Evolutionary conservation across 2,329 filamentous ascomycete genomes (phyloP).

Genomic region (Diaporthe citri): DNA sequence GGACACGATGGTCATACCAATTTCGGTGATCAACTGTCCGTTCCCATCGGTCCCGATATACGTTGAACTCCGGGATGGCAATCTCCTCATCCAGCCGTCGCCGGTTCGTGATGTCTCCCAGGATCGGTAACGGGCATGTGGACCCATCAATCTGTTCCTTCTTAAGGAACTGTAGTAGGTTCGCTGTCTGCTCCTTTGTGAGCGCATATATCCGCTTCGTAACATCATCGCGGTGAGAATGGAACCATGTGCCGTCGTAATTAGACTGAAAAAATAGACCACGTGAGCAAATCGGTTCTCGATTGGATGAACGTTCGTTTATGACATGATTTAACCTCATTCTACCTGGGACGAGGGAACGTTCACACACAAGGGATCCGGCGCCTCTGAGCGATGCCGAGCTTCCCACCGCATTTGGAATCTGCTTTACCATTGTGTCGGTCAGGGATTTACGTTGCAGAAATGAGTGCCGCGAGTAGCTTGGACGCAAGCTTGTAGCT

Average conservation of each 20-base stretch:
- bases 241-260: constrained; percentile 14
- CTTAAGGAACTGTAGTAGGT: neutral
- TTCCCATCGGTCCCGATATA: constrained; percentile 27
- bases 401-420: neutral
- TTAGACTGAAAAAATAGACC: neutral
- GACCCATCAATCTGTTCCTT: neutral
- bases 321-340: neutral
- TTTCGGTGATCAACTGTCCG: constrained; percentile 4
- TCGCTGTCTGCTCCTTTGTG: neutral
- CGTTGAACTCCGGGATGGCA: constrained; percentile 14
- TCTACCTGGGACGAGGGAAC: neutral
- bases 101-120: constrained; percentile 8
- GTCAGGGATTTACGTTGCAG: neutral
- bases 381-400: neutral
- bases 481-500: too few species aligned
- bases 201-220: constrained; percentile 10
- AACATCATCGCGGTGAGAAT: neutral
- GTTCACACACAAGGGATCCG: neutral
- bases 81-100: constrained; percentile 14
- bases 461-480: neutral
- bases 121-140: neutral
- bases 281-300: neutral
- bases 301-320: neutral
- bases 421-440: neutral
- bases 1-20: neutral